Evolutionary conservation across 2,329 filamentous ascomycete genomes (phyloP).

Genomic region (Cryphonectria radicalis): DNA sequence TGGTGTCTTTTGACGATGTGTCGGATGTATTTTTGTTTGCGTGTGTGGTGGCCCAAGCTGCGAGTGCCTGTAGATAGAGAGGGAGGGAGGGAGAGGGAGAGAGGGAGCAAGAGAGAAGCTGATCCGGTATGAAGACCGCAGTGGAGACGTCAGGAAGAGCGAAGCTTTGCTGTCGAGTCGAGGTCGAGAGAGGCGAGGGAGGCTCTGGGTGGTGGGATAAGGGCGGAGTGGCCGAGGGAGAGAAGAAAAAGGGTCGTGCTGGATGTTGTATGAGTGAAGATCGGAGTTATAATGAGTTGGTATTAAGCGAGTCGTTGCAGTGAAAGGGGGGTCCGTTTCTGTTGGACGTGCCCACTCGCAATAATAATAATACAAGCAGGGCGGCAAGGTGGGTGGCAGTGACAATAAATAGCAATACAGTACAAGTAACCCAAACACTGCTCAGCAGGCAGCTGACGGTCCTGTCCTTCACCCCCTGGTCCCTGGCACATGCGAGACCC

Average conservation of each 20-base stretch:
- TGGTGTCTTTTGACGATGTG: neutral
- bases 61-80: neutral
- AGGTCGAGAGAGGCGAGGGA: conserved; percentile 1
- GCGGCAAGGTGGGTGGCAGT: neutral
- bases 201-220: conserved; percentile 10
- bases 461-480: neutral
- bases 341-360: conserved; percentile 6
- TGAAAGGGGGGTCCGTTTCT: conserved; percentile 8
- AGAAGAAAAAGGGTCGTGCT: conserved; percentile 4
- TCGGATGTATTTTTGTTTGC: neutral
- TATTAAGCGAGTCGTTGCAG: conserved; percentile 8
- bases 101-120: neutral
- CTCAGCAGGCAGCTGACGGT: conserved; percentile 1
- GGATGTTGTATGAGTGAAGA: conserved; percentile 1
- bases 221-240: conserved; percentile 13
- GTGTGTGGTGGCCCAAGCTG: conserved; percentile 8
- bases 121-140: neutral
- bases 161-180: neutral
- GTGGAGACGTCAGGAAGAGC: neutral
- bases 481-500: neutral
- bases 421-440: neutral
- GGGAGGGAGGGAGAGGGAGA: neutral
- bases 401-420: neutral
- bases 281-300: conserved; percentile 5
- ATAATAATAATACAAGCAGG: conserved; percentile 1